Conservation (phyloP, 805 yeast genomes). For the Ascoidea tarda region DNA sequence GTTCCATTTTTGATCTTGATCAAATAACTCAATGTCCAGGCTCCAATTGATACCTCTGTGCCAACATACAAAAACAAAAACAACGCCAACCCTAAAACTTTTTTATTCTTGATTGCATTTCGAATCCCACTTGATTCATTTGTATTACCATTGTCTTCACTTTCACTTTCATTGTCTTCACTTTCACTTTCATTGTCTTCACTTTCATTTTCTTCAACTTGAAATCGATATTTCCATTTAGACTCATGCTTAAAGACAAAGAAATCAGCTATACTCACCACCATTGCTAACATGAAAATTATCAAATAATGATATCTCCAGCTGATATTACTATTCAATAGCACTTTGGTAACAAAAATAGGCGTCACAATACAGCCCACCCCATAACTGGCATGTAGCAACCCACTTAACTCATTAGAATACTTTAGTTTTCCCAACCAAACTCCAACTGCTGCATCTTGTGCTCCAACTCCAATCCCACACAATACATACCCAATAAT, state of each 20-base stretch:
- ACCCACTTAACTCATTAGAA: slow-evolving; percentile 44
- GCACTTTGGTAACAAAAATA: slow-evolving; percentile 34
- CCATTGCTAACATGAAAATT: slow-evolving; percentile 22
- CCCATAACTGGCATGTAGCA: slow-evolving; percentile 59
- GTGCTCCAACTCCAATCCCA: slow-evolving; percentile 44
- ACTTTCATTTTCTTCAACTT: slow-evolving; percentile 10
- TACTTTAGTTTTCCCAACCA: slow-evolving; percentile 33
- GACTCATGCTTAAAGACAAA: slow-evolving; percentile 34
- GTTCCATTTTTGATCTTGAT: slow-evolving; percentile 37
- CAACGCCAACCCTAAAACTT: slow-evolving; percentile 33
- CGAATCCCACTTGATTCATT: slow-evolving; percentile 4
- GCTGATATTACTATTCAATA: slow-evolving; percentile 18
- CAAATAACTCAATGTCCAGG: slow-evolving; percentile 57
- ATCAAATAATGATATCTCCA: slow-evolving; percentile 18
- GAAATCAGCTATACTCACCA: slow-evolving; percentile 19
- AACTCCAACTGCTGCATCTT: slow-evolving; percentile 41
- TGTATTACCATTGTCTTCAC: slow-evolving; percentile 7
- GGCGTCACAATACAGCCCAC: slow-evolving; percentile 62
- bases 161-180: slow-evolving; percentile 11
- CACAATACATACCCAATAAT: slow-evolving; percentile 23
- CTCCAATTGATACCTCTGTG: slow-evolving; percentile 53
- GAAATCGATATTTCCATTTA: slow-evolving; percentile 20
- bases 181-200: slow-evolving; percentile 10
- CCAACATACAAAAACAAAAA: slow-evolving; percentile 55
- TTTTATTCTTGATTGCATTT: slow-evolving; percentile 16